Conservation (phyloP, 1,139 yeast species). For the Keqinozyma sinolaborantium region DNA sequence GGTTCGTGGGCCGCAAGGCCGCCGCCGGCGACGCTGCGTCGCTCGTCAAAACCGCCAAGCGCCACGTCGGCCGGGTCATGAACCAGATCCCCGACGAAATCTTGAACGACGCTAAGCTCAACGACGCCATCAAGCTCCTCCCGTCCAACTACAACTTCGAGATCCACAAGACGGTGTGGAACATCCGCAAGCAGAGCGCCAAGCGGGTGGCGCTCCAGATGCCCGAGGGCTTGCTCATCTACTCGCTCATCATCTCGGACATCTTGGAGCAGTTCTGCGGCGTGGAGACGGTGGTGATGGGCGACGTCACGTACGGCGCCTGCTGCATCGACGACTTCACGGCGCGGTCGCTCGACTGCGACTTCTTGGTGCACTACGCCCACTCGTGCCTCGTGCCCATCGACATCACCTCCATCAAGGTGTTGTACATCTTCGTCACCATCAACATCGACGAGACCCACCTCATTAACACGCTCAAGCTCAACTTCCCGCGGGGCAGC, state of each 20-base stretch:
- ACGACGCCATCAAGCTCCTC: slow-evolving; percentile 72
- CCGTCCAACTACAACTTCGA: slow-evolving; percentile 95
- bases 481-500: slow-evolving; percentile 62
- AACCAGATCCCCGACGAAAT: slow-evolving; percentile 93
- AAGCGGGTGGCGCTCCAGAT: slow-evolving; percentile 85
- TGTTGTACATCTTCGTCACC: slow-evolving; percentile 91
- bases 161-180: slow-evolving; percentile 94
- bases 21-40: slow-evolving; percentile 11
- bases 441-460: slow-evolving; percentile 85
- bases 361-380: slow-evolving; percentile 92
- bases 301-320: slow-evolving; percentile 98
- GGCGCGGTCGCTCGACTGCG: slow-evolving; percentile 90
- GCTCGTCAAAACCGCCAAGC: slow-evolving; percentile 23
- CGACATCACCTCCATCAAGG: slow-evolving; percentile 86
- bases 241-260: slow-evolving; percentile 83
- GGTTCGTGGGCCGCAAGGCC: slow-evolving; percentile 32
- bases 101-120: slow-evolving; percentile 70
- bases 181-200: slow-evolving; percentile 69
- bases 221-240: slow-evolving; percentile 94
- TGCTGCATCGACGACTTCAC: slow-evolving; percentile 97
- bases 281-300: slow-evolving; percentile 92
- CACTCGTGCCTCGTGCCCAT: slow-evolving; percentile 97
- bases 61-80: slow-evolving; percentile 54
- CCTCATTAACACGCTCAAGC: slow-evolving; percentile 67
- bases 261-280: slow-evolving; percentile 87